phyloP scores from a whole-genome alignment of 1,284 basidiomycete species.

The Irpex sp. region DNA sequence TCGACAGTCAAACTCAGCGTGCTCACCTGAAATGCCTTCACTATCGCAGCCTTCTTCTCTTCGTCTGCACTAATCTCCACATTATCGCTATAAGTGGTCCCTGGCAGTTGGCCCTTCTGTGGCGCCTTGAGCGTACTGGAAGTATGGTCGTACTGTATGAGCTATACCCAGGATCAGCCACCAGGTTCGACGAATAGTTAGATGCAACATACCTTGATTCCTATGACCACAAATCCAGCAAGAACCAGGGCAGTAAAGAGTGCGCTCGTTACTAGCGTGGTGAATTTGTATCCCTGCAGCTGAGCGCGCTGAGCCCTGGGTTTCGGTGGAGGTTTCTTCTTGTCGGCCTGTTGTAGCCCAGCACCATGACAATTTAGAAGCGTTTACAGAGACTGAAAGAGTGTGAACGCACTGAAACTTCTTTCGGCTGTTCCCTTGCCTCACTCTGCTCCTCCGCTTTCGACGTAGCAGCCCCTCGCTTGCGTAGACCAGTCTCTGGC shows the following conservation, averaged over 20 bases:
- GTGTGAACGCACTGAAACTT: not conserved
- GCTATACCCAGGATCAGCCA: not conserved
- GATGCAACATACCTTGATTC: not conserved
- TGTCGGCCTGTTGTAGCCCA: not conserved
- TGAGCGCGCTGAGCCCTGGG: not conserved
- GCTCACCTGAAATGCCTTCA: conserved; percentile 72
- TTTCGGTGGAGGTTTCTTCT: not conserved
- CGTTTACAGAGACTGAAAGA: not conserved
- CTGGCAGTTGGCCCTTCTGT: conserved; percentile 11
- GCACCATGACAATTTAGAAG: too few species aligned
- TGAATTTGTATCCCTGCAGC: not conserved
- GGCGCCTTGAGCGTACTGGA: not conserved
- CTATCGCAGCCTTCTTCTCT: conserved; percentile 62
- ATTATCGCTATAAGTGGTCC: conserved; percentile 9
- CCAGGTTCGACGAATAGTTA: not conserved
- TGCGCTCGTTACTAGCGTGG: not conserved
- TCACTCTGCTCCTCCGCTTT: not conserved
- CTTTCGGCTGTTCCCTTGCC: not conserved
- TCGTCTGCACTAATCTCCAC: conserved; percentile 50
- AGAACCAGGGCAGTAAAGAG: not conserved
- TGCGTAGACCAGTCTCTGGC: not conserved
- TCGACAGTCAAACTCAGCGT: conserved; percentile 1
- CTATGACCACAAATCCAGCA: not conserved
- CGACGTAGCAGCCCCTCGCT: not conserved
- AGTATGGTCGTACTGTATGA: not conserved